Evolutionary conservation across 2,329 filamentous ascomycete species (phyloP).

Genomic region (Botrytis byssoidea): DNA sequence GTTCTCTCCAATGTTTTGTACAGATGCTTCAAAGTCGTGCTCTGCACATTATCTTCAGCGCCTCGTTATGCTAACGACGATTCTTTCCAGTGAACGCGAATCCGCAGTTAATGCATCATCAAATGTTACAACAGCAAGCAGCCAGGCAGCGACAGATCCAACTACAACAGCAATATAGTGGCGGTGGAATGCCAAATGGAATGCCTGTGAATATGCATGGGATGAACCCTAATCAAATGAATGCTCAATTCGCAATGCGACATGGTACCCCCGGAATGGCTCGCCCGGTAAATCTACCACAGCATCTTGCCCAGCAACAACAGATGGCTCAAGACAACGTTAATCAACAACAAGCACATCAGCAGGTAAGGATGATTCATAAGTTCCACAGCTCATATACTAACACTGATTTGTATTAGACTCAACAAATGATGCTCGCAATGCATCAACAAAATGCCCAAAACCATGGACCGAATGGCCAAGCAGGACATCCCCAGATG

Average conservation of each 20-base stretch:
- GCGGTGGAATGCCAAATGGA: slow-evolving; percentile 55
- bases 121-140: slow-evolving; percentile 35
- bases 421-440: slow-evolving; percentile 37
- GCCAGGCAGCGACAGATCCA: slow-evolving; percentile 45
- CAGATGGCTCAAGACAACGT: slow-evolving; percentile 40
- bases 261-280: slow-evolving; percentile 43
- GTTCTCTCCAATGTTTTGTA: neutral
- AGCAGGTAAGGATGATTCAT: slow-evolving; percentile 37
- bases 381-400: neutral
- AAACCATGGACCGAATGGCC: slow-evolving; percentile 42
- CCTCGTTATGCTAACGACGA: neutral
- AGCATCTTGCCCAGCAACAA: slow-evolving; percentile 46
- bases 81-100: slow-evolving; percentile 27
- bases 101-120: slow-evolving; percentile 46
- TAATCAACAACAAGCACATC: slow-evolving; percentile 42
- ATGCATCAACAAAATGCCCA: slow-evolving; percentile 48
- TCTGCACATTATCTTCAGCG: neutral
- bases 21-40: neutral
- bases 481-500: slow-evolving; percentile 50
- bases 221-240: slow-evolving; percentile 44
- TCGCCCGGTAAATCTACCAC: slow-evolving; percentile 47
- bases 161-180: slow-evolving; percentile 53
- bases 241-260: slow-evolving; percentile 51
- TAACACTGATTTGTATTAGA: neutral
- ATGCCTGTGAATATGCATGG: slow-evolving; percentile 40